A percentile compares a stretch with the other conserved stretches of the same genome.
Evolutionary conservation across 768 basidiomycete genomes (phyloP).

Genomic region (Cantharellus cinnabarinus): DNA sequence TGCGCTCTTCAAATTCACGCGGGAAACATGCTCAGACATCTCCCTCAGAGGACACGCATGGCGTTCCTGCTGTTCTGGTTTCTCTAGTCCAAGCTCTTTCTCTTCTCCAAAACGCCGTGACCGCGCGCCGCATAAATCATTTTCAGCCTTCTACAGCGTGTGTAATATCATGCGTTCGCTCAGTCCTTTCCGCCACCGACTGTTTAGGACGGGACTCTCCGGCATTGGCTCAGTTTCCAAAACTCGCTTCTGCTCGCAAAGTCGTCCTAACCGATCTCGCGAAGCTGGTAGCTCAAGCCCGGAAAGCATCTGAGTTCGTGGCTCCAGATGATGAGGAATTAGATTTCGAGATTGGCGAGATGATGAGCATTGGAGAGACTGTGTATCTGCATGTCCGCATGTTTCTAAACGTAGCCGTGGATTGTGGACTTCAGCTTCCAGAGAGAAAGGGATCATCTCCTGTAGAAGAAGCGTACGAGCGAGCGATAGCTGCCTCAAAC

Average conservation of each 20-base stretch:
- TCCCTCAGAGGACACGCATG: conserved; percentile 7
- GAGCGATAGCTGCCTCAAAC: neutral
- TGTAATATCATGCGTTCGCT: conserved; percentile 83
- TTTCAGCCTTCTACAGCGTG: conserved; percentile 88
- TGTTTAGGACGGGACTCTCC: conserved; percentile 69
- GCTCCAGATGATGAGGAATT: conserved; percentile 29
- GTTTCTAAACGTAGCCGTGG: conserved; percentile 33
- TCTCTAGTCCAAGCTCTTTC: conserved; percentile 72
- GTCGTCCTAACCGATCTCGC: conserved; percentile 65
- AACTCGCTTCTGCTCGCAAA: conserved; percentile 59
- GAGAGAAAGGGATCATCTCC: conserved; percentile 1
- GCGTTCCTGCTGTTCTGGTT: conserved; percentile 31
- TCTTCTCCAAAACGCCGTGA: conserved; percentile 68
- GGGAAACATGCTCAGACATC: neutral
- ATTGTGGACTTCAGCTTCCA: conserved; percentile 18
- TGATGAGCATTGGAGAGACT: conserved; percentile 63
- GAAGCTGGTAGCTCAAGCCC: conserved; percentile 57
- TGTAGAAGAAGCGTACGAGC: neutral
- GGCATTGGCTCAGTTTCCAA: conserved; percentile 41
- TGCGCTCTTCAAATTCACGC: neutral
- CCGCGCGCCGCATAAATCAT: conserved; percentile 54
- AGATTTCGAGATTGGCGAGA: conserved; percentile 16
- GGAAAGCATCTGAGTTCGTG: conserved; percentile 11
- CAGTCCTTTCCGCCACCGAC: conserved; percentile 62
- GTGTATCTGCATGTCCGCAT: conserved; percentile 63